Conservation (phyloP, 148 eudicot genomes). For the Rhododendron mucronatum region DNA sequence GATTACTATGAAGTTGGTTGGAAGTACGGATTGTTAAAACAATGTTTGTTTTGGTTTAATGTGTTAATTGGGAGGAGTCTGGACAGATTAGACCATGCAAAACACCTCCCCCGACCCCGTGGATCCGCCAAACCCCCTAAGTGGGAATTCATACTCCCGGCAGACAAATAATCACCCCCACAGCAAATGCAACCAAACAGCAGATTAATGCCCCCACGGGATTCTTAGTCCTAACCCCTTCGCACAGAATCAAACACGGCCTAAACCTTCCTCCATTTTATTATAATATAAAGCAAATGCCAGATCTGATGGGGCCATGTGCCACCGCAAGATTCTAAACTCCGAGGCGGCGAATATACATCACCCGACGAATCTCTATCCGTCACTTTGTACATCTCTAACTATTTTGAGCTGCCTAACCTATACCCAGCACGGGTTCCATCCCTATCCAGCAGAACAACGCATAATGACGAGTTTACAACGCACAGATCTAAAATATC, state of each 20-base stretch:
- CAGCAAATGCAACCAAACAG: neutral
- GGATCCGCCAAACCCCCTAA: neutral
- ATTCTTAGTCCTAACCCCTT: neutral
- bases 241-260: neutral
- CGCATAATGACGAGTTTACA: neutral
- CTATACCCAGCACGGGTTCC: neutral
- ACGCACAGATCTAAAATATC: neutral
- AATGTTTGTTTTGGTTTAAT: neutral
- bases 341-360: neutral
- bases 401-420: neutral
- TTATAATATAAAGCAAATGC: neutral
- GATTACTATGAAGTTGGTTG: neutral
- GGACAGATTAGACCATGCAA: neutral
- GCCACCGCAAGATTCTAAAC: neutral
- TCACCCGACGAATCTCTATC: neutral
- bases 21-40: neutral
- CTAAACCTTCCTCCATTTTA: neutral
- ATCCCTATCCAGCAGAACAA: neutral
- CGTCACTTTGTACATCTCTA: neutral
- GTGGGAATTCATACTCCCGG: neutral
- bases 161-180: neutral
- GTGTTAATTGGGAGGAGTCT: neutral
- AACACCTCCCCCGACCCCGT: neutral
- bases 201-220: neutral
- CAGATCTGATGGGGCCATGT: neutral